Evolutionary conservation across 192 early-diverging fungal genomes (phyloP), one percentile per base, ranked within the genome.

Genomic region (Linnemannia zychae): DNA sequence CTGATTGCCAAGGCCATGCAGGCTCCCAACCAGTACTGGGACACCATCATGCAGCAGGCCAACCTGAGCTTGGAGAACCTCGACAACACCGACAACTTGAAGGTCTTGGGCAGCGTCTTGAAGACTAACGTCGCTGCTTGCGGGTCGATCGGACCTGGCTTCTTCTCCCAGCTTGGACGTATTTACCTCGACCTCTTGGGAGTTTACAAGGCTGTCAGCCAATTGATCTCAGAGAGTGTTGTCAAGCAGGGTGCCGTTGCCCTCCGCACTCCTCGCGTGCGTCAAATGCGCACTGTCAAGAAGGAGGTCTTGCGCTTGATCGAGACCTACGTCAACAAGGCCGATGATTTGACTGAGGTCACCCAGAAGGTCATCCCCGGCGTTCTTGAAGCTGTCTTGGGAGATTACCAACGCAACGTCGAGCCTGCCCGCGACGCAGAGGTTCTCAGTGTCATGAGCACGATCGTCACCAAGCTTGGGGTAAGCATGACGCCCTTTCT

Each of bases 101-200:
- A 99, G 88, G 89, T 96, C 22, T 89, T 99, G 47, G 93, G 93
- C 63, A 98, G 98, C 81, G 94, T 99, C 37, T 90, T 99, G 80
- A 98, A 98, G 82, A 98, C 96, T 11, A 99, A 99, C 88, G 96
- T 99, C 0, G 90, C 97, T 7, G 97, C 97, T 6, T 98, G 98
- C 81, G 90, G 89, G 17, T 95, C 98, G 1, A 90, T 99, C 68
- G 99, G 99, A 69, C 87, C 94, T 44, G 94, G 95, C 3, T 99
- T 96, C 88, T 91, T 96, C 49, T 87, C 92, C 36, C 99, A 99
- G 88, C 92, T 99, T 60, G 94, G 94, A 38, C 92, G 93, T 71
- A 98, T 97, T 50, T 99, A 96, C 84, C 90, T 95, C 63, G 97
- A 97, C 81, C 89, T 99, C 80, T 90, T 99, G 50, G 94, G 95